Evolutionary conservation across 2,329 filamentous ascomycete genomes (phyloP).

Genomic region (Alternaria angustiovoidea): DNA sequence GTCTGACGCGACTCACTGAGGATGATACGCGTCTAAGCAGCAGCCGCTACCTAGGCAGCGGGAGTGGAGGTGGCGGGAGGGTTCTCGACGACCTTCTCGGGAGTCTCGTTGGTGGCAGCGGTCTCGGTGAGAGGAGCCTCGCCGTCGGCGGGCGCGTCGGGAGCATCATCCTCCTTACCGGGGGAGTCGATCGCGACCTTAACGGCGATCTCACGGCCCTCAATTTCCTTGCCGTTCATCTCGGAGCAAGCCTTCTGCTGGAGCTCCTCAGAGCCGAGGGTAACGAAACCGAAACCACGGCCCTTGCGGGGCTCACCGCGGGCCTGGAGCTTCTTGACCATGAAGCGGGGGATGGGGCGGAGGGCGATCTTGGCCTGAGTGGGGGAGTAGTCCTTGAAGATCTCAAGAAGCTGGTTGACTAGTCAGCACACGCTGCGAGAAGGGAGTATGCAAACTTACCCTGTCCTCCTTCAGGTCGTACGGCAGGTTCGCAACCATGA

Average conservation of each 20-base stretch:
- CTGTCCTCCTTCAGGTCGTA: constrained; percentile 98
- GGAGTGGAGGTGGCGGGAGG: constrained; percentile 38
- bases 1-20: constrained; percentile 24
- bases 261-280: constrained; percentile 90
- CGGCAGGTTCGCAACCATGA: constrained; percentile 99
- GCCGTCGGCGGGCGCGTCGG: constrained; percentile 55
- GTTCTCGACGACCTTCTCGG: constrained; percentile 32
- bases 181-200: constrained; percentile 99
- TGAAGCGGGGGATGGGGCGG: constrained; percentile 97
- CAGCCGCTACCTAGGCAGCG: constrained; percentile 45
- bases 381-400: constrained; percentile 91
- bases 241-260: constrained; percentile 96
- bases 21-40: constrained; percentile 25
- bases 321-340: constrained; percentile 99
- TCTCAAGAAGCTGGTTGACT: constrained; percentile 84
- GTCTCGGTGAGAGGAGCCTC: constrained; percentile 46
- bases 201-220: constrained; percentile 98
- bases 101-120: constrained; percentile 28
- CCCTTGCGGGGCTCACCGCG: constrained; percentile 98
- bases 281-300: constrained; percentile 98
- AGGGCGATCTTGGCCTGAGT: constrained; percentile 98
- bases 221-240: constrained; percentile 99
- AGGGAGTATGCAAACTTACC: constrained; percentile 62
- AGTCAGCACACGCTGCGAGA: neutral
- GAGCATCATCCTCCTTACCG: constrained; percentile 91